Evolutionary conservation across 2,329 filamentous ascomycete species (phyloP), one percentile per base, ranked within the genome.

Genomic region (Penicillium sp.): DNA sequence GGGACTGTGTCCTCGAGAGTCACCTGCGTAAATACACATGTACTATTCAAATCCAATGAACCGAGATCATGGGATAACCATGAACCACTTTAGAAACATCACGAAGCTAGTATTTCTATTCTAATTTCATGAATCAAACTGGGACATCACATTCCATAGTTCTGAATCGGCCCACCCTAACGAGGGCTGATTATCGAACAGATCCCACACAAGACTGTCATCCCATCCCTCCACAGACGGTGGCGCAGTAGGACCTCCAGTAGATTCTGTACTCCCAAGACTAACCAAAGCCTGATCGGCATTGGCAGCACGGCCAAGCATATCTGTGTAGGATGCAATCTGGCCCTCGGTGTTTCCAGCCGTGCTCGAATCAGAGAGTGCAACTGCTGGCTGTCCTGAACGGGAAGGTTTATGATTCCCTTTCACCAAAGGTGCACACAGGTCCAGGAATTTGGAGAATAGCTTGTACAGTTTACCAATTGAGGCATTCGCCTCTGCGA

Each of bases 141-240:
- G 62, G 4, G 61, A 40, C 49, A 67, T 65, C 0, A 42, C 57
- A 53, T 62, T 60, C 65, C 63, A 66, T 17, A 66, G 17, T 40
- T 65, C 65, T 17, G 65, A 67, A 35, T 66, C 64, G 21, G 65
- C 61, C 65, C 65, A 67, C 12, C 61, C 65, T 15, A 67, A 50
- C 8, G 65, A 66, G 9, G 64, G 65, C 42, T 67, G 64, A 12
- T 66, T 67, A 52, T 66, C 59, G 25, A 67, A 67, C 17, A 67
- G 27, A 41, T 67, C 64, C 65, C 65, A 67, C 59, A 67, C 64
- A 25, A 66, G 57, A 58, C 55, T 66, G 43, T 67, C 65, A 58
- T 66, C 48, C 65, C 64, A 67, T 5, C 64, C 65, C 27, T 57
- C 62, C 19, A 63, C 50, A 31, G 63, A 49, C 15, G 31, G 47